These are phyloP conservation scores for Sarocladium brachiariae DNA, from an alignment of 2,329 filamentous ascomycete species.

Conservation along the genomic window DNA sequence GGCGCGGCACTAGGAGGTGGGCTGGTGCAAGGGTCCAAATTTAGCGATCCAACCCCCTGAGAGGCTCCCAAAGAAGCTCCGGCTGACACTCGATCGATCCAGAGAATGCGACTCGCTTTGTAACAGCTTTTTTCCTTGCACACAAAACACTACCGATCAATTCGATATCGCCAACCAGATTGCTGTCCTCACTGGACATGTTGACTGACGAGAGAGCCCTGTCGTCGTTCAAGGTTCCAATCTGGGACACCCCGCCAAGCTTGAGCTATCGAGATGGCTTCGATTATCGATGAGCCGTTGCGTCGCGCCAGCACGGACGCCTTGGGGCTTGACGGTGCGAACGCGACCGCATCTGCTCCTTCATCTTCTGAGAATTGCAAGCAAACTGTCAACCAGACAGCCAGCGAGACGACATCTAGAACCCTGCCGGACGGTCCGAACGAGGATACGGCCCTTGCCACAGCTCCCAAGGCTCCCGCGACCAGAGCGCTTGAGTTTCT, in stretches of 20 bases:
- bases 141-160: background rate
- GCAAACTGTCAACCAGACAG: background rate
- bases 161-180: background rate
- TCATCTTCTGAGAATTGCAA: background rate
- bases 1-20: conserved; percentile 8
- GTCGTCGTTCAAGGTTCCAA: conserved; percentile 3
- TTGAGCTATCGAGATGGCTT: conserved; percentile 9
- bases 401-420: background rate
- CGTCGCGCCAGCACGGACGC: background rate
- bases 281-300: conserved; percentile 1
- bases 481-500: conserved; percentile 58
- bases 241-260: conserved; percentile 2
- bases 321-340: background rate
- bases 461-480: conserved; percentile 25
- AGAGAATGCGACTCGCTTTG: background rate
- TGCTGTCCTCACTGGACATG: conserved; percentile 3
- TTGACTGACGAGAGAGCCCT: background rate
- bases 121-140: conserved; percentile 2
- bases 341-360: background rate
- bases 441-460: background rate
- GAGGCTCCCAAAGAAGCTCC: background rate
- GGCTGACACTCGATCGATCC: conserved; percentile 3
- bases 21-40: conserved; percentile 8
- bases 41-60: conserved; percentile 9
- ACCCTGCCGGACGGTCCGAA: background rate